Conservation (phyloP, 495 filamentous ascomycete species). For the Talaromyces borbonicus region DNA sequence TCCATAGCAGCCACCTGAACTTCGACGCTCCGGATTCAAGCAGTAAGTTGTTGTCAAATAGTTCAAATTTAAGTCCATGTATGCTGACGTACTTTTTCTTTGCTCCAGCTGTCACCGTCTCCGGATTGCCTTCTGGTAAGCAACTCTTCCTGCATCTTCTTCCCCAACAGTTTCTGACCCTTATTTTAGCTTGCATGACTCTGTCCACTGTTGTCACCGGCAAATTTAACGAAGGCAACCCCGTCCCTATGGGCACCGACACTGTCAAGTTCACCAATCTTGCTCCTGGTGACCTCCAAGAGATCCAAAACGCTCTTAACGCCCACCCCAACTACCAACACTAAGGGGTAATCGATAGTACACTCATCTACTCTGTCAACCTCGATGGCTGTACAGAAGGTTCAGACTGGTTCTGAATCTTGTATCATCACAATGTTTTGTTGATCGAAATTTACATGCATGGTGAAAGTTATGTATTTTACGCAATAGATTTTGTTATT, state of each 20-base stretch:
- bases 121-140: conserved; percentile 4
- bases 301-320: conserved; percentile 7
- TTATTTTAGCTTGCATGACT: conserved; percentile 4
- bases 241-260: conserved; percentile 3
- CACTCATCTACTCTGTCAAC: no score
- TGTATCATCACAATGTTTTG: no score
- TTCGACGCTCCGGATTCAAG: conserved; percentile 1
- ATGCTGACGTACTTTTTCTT: neutral
- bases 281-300: neutral
- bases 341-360: no score
- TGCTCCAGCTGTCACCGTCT: conserved; percentile 7
- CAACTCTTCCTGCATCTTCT: neutral
- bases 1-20: neutral
- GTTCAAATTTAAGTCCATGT: neutral
- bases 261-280: conserved; percentile 2
- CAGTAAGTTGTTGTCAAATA: conserved; percentile 5
- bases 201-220: conserved; percentile 6
- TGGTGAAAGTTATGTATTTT: no score
- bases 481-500: no score
- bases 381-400: neutral
- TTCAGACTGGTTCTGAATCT: no score
- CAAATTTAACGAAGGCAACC: conserved; percentile 2
- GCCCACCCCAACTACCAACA: conserved; percentile 5
- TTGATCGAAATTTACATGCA: no score
- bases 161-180: no score